A percentile compares a stretch with the other conserved stretches of the same genome.
Conservation (phyloP, 225 moss, liverwort and hornwort species). For the Polytrichum commune region DNA sequence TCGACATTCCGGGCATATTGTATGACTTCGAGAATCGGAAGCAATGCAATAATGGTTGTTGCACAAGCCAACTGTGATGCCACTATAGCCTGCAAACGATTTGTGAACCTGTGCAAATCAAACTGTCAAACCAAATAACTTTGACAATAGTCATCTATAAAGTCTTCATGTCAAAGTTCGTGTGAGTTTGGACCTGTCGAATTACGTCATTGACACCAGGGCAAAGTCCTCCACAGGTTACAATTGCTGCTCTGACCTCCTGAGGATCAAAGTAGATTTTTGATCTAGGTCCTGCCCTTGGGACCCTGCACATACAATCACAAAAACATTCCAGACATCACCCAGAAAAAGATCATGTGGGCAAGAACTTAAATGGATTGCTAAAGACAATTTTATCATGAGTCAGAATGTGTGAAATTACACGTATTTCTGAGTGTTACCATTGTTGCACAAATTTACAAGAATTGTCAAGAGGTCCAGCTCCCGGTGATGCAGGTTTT, state of each 20-base stretch:
- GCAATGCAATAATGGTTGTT: slow-evolving; percentile 90
- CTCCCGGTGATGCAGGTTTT: slow-evolving; percentile 69
- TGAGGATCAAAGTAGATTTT: slow-evolving; percentile 66
- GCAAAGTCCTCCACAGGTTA: slow-evolving; percentile 93
- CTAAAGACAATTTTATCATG: no score
- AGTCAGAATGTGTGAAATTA: no score
- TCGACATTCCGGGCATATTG: slow-evolving; percentile 78
- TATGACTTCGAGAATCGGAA: slow-evolving; percentile 89
- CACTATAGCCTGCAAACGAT: slow-evolving; percentile 75
- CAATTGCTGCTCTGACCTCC: slow-evolving; percentile 85
- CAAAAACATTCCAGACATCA: neutral
- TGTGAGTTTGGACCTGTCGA: slow-evolving; percentile 52
- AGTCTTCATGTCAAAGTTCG: no score
- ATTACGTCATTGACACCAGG: slow-evolving; percentile 97
- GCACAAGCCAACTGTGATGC: slow-evolving; percentile 85
- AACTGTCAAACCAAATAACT: neutral
- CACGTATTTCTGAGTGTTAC: slow-evolving; percentile 22
- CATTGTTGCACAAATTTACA: slow-evolving; percentile 83
- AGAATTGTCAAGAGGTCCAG: slow-evolving; percentile 61
- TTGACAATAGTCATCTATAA: no score
- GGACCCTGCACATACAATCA: slow-evolving; percentile 52
- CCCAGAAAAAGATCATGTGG: no score
- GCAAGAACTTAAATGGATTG: no score
- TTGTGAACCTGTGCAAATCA: slow-evolving; percentile 59
- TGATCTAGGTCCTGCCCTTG: slow-evolving; percentile 84